These are phyloP conservation scores for Rutstroemia sp. DNA, from an alignment of 2,329 filamentous ascomycete species.

Conservation along the genomic window DNA sequence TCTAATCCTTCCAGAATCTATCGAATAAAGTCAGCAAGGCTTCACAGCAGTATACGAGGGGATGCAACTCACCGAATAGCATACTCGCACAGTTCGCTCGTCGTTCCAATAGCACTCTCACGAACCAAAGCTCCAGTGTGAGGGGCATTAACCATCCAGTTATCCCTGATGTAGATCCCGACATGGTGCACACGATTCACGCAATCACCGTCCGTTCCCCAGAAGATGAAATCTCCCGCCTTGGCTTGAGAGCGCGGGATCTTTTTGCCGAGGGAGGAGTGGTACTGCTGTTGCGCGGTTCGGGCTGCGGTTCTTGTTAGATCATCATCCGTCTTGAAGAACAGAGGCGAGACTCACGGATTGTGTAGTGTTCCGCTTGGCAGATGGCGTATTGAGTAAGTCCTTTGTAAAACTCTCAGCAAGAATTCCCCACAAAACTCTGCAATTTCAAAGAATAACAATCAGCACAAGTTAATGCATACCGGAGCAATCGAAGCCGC, in stretches of 20 bases:
- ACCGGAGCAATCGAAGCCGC: neutral
- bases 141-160: neutral
- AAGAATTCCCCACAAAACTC: neutral
- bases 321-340: neutral
- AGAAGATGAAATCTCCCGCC: neutral
- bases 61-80: neutral
- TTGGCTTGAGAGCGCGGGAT: neutral
- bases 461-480: neutral
- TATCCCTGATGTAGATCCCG: neutral
- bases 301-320: neutral
- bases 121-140: neutral
- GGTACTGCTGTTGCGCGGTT: neutral
- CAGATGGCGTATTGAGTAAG: neutral
- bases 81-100: neutral
- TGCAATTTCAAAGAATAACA: neutral
- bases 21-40: neutral
- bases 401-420: neutral
- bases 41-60: too few species aligned
- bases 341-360: neutral
- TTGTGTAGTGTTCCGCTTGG: neutral
- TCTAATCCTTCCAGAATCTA: neutral
- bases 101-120: neutral
- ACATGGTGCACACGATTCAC: neutral
- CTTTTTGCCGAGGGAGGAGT: neutral
- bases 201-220: neutral